Conservation (phyloP, 2,329 filamentous ascomycete genomes). For the Bisporella sp. region DNA sequence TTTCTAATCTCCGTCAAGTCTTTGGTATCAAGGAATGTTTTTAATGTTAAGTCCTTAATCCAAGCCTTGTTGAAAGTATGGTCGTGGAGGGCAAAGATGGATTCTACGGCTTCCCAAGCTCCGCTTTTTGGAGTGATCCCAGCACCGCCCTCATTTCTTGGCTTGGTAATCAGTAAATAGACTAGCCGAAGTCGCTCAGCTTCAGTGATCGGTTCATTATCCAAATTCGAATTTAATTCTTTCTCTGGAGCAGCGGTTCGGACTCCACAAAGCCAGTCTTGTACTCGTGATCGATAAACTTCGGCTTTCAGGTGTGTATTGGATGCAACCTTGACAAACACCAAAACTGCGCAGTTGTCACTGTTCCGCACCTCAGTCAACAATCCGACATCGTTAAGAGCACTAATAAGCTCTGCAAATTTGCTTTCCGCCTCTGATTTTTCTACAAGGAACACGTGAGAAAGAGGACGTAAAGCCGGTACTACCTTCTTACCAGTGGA, state of each 20-base stretch:
- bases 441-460: slow-evolving; percentile 38
- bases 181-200: slow-evolving; percentile 84
- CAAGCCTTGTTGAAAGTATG: slow-evolving; percentile 67
- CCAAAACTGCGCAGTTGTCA: slow-evolving; percentile 64
- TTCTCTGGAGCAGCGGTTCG: slow-evolving; percentile 69
- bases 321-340: slow-evolving; percentile 78
- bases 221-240: slow-evolving; percentile 61
- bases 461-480: slow-evolving; percentile 8
- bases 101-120: slow-evolving; percentile 65
- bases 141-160: slow-evolving; percentile 68
- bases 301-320: slow-evolving; percentile 68
- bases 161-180: slow-evolving; percentile 75
- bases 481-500: slow-evolving; percentile 45
- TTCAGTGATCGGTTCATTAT: slow-evolving; percentile 72
- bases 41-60: slow-evolving; percentile 68
- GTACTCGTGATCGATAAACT: slow-evolving; percentile 78
- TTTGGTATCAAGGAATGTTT: slow-evolving; percentile 57
- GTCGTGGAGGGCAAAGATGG: slow-evolving; percentile 75
- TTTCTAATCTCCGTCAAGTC: slow-evolving; percentile 71
- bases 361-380: slow-evolving; percentile 82
- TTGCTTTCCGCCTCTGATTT: slow-evolving; percentile 62
- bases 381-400: slow-evolving; percentile 72
- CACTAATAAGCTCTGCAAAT: slow-evolving; percentile 71
- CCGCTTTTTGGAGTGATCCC: slow-evolving; percentile 64
- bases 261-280: slow-evolving; percentile 91